Evolutionary conservation across 163 green algal genomes (phyloP).

Genomic region (Volvox carteri): DNA sequence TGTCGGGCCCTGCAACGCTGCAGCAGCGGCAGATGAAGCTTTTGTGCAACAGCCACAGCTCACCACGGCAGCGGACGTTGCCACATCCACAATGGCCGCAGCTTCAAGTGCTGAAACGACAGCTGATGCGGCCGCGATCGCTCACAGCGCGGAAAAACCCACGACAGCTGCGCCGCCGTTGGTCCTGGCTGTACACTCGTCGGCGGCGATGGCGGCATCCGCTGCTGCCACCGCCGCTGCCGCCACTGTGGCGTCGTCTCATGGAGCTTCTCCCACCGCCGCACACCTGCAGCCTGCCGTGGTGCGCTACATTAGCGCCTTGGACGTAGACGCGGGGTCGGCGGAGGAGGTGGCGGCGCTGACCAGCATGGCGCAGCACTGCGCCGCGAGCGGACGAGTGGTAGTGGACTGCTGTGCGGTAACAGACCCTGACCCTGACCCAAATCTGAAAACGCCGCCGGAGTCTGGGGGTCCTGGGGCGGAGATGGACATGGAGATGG

Average conservation of each 20-base stretch:
- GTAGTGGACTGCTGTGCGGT: slow-evolving; percentile 38
- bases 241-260: neutral
- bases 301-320: slow-evolving; percentile 43
- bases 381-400: slow-evolving; percentile 1
- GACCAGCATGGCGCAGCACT: slow-evolving; percentile 27
- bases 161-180: neutral
- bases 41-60: too few relatives aligned
- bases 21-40: too few relatives aligned
- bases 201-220: neutral
- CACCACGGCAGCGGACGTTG: too few relatives aligned
- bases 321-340: slow-evolving; percentile 25
- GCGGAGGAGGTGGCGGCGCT: slow-evolving; percentile 52
- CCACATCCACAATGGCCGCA: too few relatives aligned
- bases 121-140: too few relatives aligned
- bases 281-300: slow-evolving; percentile 36
- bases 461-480: neutral
- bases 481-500: neutral
- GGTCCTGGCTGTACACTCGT: too few relatives aligned
- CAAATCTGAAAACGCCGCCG: too few relatives aligned
- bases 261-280: slow-evolving; percentile 4
- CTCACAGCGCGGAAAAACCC: neutral
- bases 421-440: neutral
- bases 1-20: too few relatives aligned
- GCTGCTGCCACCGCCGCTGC: neutral
- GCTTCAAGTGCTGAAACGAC: too few relatives aligned